Evolutionary conservation across 1,284 basidiomycete species (phyloP), one percentile per base, ranked within the genome.

Genomic region (Puccinia triticina): DNA sequence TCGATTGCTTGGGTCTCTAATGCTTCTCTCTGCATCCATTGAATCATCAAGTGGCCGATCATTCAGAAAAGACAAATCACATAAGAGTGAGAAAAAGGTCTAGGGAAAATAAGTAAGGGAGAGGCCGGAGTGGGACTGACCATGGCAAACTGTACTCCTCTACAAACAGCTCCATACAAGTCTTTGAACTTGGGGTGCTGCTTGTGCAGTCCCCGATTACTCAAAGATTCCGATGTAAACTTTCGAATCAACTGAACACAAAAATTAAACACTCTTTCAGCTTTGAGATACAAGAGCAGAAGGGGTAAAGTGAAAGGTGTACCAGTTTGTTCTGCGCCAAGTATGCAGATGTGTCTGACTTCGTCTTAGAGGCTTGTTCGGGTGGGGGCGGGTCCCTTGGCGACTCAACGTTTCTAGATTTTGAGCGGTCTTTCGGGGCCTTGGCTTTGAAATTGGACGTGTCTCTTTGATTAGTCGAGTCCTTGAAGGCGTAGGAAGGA

Each of bases 111-210:
- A 40, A 55, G 21, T 16, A 34, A 48, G 64, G n/a, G 21, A 11
- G n/a, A 16, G 34, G 32, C 23, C 40, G n/a, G 32, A 40, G 64
- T 26, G 12, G 29, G 18, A 72, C 79, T 75, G n/a, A 82, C 80
- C 80, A 82, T 75, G 1, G 72, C 80, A 34, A 82, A 82, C 46
- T 82, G 80, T 16, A 82, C 80, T 32, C 80, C 80, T 53, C 73
- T 57, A 76, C 80, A 82, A 61, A 82, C 59, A 7, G 73, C 73
- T 12, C 57, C 73, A 69, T 75, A 82, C 26, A 82, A 50, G 37
- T 82, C 73, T 61, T 76, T 82, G 40, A 82, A 82, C 16, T 82
- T 73, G 40, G 61, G 29, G 46, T 76, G 43, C 37, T 66, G 57
- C 29, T 82, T 82, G 1, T 75, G 71, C 34, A 82, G 72, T 7